phyloP scores from a whole-genome alignment of 305 asterid species.

The Coffea humblotiana region DNA sequence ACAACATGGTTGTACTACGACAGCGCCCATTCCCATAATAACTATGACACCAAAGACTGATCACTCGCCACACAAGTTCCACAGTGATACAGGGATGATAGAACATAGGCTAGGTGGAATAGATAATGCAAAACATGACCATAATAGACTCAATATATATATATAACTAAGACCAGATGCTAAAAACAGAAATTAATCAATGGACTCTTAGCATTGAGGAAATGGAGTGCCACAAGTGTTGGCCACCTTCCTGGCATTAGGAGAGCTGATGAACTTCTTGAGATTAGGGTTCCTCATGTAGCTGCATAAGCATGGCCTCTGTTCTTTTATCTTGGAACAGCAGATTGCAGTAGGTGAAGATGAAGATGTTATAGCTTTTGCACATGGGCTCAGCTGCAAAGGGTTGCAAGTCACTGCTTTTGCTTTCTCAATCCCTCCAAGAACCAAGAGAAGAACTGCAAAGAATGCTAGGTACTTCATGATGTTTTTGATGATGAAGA shows the following conservation, averaged over 20 bases:
- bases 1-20: constrained; percentile 7
- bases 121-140: neutral
- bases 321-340: constrained; percentile 63
- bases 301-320: constrained; percentile 71
- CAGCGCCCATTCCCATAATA: constrained; percentile 15
- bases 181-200: neutral
- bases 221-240: constrained; percentile 38
- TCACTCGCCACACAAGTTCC: neutral
- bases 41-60: constrained; percentile 5
- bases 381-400: constrained; percentile 71
- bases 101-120: constrained; percentile 7
- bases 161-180: neutral
- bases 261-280: constrained; percentile 62
- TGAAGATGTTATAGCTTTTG: constrained; percentile 59
- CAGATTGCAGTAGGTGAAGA: constrained; percentile 49
- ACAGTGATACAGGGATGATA: neutral
- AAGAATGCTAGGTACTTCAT: constrained; percentile 29
- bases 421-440: constrained; percentile 33
- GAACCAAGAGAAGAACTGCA: constrained; percentile 35
- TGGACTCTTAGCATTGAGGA: constrained; percentile 27
- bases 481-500: neutral
- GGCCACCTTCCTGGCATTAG: constrained; percentile 69
- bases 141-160: neutral
- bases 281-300: constrained; percentile 70
- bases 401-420: constrained; percentile 64